Evolutionary conservation across 805 yeast species (phyloP).

Genomic region (Candida ascalaphidarum): DNA sequence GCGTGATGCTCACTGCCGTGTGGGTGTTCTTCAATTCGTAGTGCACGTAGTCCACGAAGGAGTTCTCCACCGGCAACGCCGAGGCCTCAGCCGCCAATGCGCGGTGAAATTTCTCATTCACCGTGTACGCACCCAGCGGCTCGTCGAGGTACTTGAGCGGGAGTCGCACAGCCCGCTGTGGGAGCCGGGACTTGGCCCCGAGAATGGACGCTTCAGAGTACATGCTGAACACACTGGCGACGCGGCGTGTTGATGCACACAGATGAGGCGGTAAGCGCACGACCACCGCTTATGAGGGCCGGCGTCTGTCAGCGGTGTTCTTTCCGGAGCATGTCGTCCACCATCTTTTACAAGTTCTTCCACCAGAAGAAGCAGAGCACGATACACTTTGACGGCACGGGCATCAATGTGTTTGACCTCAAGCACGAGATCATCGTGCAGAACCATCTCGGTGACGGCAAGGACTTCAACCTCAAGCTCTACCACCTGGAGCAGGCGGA

Average conservation of each 20-base stretch:
- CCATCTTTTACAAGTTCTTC: constrained; percentile 76
- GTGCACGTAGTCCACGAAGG: constrained; percentile 16
- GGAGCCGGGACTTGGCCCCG: too few relatives aligned
- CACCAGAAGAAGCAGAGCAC: constrained; percentile 78
- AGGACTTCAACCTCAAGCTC: constrained; percentile 70
- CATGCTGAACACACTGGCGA: too few relatives aligned
- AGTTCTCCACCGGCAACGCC: background rate
- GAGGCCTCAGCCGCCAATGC: background rate
- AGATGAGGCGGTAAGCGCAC: too few relatives aligned
- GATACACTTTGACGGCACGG: constrained; percentile 91
- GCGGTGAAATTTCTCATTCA: constrained; percentile 10
- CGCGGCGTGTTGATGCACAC: too few relatives aligned
- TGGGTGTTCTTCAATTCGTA: constrained; percentile 22
- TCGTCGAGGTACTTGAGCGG: constrained; percentile 16
- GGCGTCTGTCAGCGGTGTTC: too few relatives aligned
- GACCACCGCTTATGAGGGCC: too few relatives aligned
- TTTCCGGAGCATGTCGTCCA: constrained; percentile 57
- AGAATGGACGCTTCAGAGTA: too few relatives aligned
- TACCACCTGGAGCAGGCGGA: constrained; percentile 51
- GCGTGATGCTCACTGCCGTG: constrained; percentile 26
- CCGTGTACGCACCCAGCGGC: constrained; percentile 1
- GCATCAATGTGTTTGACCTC: constrained; percentile 88
- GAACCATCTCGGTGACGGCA: constrained; percentile 75
- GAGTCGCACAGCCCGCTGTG: constrained; percentile 8
- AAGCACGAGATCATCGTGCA: constrained; percentile 82